phyloP scores from a whole-genome alignment of 2,329 filamentous ascomycete species.

The Plenodomus lindquistii region DNA sequence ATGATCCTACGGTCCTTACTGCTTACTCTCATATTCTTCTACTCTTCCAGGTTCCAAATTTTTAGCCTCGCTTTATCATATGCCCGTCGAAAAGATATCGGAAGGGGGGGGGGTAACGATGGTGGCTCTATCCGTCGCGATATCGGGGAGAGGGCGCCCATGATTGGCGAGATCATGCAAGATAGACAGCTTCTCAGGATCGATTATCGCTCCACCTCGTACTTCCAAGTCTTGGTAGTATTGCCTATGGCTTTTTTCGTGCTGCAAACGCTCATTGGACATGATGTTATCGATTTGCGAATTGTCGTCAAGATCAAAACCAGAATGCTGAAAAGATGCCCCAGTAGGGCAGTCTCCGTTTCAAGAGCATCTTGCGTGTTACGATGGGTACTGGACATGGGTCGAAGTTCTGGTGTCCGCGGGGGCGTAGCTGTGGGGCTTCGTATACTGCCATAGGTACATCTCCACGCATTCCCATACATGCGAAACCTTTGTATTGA shows the following conservation, averaged over 20 bases:
- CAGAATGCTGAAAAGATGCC: background rate
- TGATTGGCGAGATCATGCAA: background rate
- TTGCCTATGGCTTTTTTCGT: background rate
- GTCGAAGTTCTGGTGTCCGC: background rate
- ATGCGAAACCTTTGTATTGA: too few species aligned
- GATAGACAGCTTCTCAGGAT: background rate
- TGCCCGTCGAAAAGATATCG: background rate
- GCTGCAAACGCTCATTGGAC: too few species aligned
- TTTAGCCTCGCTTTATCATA: background rate
- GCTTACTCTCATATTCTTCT: background rate
- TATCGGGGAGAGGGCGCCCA: constrained; percentile 1
- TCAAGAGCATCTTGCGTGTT: background rate
- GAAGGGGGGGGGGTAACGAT: background rate
- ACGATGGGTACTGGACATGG: background rate
- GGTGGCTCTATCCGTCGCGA: constrained; percentile 14
- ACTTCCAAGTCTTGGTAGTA: background rate
- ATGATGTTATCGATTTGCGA: too few species aligned
- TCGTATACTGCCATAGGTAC: background rate
- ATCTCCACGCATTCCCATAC: too few species aligned
- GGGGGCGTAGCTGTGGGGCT: background rate
- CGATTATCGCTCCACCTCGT: background rate
- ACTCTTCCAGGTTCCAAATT: background rate
- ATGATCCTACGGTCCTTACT: too few species aligned
- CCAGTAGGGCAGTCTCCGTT: background rate
- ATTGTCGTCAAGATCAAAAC: too few species aligned